Conservation (phyloP, 2,329 filamentous ascomycete species). For the Lachnellula subtilissima region DNA sequence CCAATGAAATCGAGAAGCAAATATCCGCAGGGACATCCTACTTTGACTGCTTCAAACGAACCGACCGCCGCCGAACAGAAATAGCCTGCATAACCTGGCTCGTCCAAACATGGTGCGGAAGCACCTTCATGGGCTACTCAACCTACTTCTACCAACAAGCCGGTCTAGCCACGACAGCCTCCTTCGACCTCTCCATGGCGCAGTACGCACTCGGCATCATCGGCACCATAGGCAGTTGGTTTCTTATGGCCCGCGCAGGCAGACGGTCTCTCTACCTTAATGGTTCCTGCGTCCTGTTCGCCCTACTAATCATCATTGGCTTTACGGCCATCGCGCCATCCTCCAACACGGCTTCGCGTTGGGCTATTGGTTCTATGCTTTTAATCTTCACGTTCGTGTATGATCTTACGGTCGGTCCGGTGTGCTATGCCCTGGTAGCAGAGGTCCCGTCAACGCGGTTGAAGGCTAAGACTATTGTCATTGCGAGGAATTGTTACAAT, state of each 20-base stretch:
- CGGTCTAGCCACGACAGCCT: conserved; percentile 42
- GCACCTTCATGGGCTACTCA: conserved; percentile 58
- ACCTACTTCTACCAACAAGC: conserved; percentile 53
- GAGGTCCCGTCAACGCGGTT: conserved; percentile 47
- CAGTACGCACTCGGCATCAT: conserved; percentile 42
- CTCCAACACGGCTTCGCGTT: conserved; percentile 37
- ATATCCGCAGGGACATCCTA: conserved; percentile 40
- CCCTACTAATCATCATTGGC: conserved; percentile 43
- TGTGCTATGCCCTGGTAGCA: conserved; percentile 39
- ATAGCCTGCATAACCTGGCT: conserved; percentile 54
- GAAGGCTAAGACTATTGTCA: conserved; percentile 83
- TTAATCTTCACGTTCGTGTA: conserved; percentile 40
- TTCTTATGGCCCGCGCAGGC: conserved; percentile 41
- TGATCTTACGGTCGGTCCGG: conserved; percentile 41
- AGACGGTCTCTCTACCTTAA: conserved; percentile 47
- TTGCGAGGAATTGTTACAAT: conserved; percentile 38
- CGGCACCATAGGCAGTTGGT: conserved; percentile 48
- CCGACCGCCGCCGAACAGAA: conserved; percentile 47
- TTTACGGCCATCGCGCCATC: conserved; percentile 40
- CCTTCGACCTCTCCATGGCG: conserved; percentile 47
- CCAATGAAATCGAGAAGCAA: conserved; percentile 49
- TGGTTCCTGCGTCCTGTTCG: conserved; percentile 38
- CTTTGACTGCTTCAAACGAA: conserved; percentile 44
- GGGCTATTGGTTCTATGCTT: conserved; percentile 40
- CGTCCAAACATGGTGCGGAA: conserved; percentile 57